Conservation (phyloP, 2,329 filamentous ascomycete species). For the Claviceps lovelessii region DNA sequence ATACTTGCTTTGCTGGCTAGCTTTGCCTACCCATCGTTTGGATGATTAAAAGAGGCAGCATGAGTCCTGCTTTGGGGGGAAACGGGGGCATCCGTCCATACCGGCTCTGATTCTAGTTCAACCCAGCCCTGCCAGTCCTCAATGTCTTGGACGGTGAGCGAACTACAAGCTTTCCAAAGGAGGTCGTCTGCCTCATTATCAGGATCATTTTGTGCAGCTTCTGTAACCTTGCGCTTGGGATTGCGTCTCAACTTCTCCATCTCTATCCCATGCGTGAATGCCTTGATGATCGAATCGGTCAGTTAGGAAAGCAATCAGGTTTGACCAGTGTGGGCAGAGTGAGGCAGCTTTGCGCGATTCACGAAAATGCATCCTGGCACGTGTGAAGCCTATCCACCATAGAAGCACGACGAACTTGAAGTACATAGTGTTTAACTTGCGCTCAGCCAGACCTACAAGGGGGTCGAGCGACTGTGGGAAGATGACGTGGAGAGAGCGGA, state of each 20-base stretch:
- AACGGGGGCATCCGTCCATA: conserved; percentile 26
- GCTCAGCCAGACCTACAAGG: not conserved
- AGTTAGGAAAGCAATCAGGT: not conserved
- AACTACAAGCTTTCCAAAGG: conserved; percentile 31
- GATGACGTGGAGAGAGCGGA: not conserved
- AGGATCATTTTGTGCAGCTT: conserved; percentile 11
- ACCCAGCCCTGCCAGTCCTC: conserved; percentile 58
- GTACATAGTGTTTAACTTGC: not conserved
- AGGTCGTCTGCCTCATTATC: conserved; percentile 19
- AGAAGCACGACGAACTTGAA: not conserved
- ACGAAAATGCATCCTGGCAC: not conserved
- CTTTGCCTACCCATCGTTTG: not conserved
- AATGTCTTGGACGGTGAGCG: conserved; percentile 37
- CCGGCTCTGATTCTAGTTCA: conserved; percentile 83
- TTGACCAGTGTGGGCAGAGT: not conserved
- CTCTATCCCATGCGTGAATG: not conserved
- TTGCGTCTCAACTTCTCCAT: conserved; percentile 17
- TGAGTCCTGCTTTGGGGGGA: too few species aligned
- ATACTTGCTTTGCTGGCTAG: not conserved
- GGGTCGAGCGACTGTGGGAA: not conserved
- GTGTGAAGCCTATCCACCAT: not conserved
- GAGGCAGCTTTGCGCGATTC: not conserved
- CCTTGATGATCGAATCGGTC: not conserved
- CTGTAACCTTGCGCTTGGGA: conserved; percentile 30
- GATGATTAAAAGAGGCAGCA: not conserved